Conservation (phyloP, 805 yeast species). For the Clavispora vitiphila region DNA sequence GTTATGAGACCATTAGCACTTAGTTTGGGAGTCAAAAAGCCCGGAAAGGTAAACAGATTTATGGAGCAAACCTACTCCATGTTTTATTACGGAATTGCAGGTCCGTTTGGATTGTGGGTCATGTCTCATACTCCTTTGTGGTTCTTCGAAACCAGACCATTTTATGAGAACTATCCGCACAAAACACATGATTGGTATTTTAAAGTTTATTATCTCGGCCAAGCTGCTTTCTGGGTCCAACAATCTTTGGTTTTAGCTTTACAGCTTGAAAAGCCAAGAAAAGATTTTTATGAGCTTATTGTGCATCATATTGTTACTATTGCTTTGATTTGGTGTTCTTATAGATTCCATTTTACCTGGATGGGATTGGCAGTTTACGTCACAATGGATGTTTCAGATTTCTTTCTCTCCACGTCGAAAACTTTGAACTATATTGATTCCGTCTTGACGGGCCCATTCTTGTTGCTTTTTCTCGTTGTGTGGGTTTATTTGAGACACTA, state of each 20-base stretch:
- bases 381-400: slow-evolving; percentile 95
- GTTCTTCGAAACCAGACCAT: slow-evolving; percentile 80
- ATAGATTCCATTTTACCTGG: slow-evolving; percentile 93
- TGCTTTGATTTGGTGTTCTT: slow-evolving; percentile 78
- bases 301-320: slow-evolving; percentile 92
- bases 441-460: slow-evolving; percentile 55
- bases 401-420: slow-evolving; percentile 79
- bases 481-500: slow-evolving; percentile 93
- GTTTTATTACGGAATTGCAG: slow-evolving; percentile 71
- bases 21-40: slow-evolving; percentile 44
- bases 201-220: slow-evolving; percentile 81
- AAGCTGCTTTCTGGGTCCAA: slow-evolving; percentile 97
- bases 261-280: slow-evolving; percentile 91
- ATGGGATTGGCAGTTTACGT: slow-evolving; percentile 88
- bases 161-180: slow-evolving; percentile 83
- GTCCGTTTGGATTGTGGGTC: slow-evolving; percentile 85
- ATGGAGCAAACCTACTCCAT: slow-evolving; percentile 90
- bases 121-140: slow-evolving; percentile 80
- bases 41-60: slow-evolving; percentile 67
- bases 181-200: slow-evolving; percentile 60
- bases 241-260: slow-evolving; percentile 79
- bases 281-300: slow-evolving; percentile 85
- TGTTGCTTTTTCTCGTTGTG: slow-evolving; percentile 56
- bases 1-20: slow-evolving; percentile 69
- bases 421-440: slow-evolving; percentile 83